A percentile compares a stretch with the other conserved stretches of the same genome.
Evolutionary conservation across 2,329 filamentous ascomycete genomes (phyloP).

Genomic region (Hymenoscyphus linearis): DNA sequence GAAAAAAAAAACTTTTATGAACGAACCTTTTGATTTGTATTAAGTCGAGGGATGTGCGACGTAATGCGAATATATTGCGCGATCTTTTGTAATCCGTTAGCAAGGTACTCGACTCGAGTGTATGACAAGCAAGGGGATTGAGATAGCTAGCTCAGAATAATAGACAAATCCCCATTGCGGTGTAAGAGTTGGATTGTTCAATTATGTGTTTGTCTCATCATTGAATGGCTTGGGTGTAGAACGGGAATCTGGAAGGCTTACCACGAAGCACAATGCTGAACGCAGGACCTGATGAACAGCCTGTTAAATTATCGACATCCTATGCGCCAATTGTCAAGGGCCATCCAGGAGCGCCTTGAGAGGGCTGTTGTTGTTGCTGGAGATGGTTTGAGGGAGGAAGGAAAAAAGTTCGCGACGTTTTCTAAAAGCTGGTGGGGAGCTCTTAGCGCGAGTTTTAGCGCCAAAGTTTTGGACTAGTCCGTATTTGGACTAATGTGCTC

Average conservation of each 20-base stretch:
- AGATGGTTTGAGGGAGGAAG: background rate
- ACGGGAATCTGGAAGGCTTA: constrained; percentile 14
- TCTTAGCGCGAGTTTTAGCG: background rate
- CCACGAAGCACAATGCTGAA: constrained; percentile 7
- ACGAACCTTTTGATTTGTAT: constrained; percentile 28
- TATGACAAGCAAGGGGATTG: background rate
- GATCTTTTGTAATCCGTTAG: constrained; percentile 3
- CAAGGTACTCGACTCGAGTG: background rate
- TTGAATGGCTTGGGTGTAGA: constrained; percentile 21
- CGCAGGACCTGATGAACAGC: background rate
- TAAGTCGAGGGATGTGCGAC: background rate
- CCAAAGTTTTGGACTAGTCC: background rate
- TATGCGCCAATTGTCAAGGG: background rate
- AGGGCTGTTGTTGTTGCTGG: background rate
- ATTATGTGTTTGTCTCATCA: constrained; percentile 36
- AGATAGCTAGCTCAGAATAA: constrained; percentile 32
- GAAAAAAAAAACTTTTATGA: constrained; percentile 9
- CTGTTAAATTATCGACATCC: background rate
- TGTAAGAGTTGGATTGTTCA: constrained; percentile 43
- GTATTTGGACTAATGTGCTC: background rate
- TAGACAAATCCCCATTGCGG: constrained; percentile 32
- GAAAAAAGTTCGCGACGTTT: constrained; percentile 5
- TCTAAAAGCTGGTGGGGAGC: background rate
- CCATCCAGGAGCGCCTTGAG: background rate
- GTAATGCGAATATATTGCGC: background rate